Base-by-base conservation (phyloP, 2,329 filamentous ascomycete genomes). In the Tolypocladium cylindrosporum region DNA sequence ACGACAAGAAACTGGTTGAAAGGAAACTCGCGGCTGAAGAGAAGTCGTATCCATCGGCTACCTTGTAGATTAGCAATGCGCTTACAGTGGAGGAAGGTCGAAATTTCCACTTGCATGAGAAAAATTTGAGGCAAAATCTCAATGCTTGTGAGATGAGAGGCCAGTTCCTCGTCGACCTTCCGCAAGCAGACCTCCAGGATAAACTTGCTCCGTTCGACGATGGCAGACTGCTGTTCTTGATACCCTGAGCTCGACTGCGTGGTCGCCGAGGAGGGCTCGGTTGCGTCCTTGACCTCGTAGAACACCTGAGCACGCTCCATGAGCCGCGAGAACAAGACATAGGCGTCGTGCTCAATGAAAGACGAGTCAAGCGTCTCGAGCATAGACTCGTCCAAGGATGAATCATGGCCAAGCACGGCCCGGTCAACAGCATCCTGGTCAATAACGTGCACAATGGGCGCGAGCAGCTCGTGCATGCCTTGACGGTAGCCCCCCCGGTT, bases 111-210 rank as follows among this genome's bases (percentile, higher is more conserved):
- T 71, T 74, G 94, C 89, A 97, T 95, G 31, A 97, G 76, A 68
- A 97, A 99, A 55, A 99, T 93, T 66, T 99, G 94, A 1, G 94
- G 94, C n/a, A 97, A 75, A 61, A 99, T 86, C 60, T 97, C 93
- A 53, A 97, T 86, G 60, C 84, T 82, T 59, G 86, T 86, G 21
- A 99, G 79, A 70, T 97, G 92, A 31, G 79, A 78, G 16, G 90
- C 88, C 36, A 97, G 80, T 67, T 91, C 88, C n/a, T 89, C 87
- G 68, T 97, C 94, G 37, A 91, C 79, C 62, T 85, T 87, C 59
- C 84, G 84, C 51, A 99, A 76, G 55, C 90, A 86, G 36, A 88
- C 82, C 65, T 96, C 87, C 68, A 97, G 93, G 60, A 99, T 95
- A 64, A 88, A 84, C 66, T 87, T 85, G 73, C 92, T 96, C 68